Evolutionary conservation across 169 alveolate genomes (phyloP).

Genomic region (Eimeria necatrix): DNA sequence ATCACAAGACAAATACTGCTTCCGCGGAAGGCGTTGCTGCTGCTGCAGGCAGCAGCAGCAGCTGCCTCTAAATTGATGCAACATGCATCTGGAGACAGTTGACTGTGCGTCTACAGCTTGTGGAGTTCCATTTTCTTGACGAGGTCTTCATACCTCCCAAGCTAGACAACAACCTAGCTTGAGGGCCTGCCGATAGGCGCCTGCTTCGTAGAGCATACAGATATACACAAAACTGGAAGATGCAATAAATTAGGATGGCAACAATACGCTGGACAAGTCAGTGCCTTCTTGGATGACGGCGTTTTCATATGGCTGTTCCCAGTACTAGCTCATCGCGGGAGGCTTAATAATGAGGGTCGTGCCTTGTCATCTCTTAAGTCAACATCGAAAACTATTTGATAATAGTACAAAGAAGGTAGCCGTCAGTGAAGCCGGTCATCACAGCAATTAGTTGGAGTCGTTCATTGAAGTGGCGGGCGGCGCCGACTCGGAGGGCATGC

Average conservation of each 20-base stretch:
- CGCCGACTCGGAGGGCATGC: constrained; percentile 45
- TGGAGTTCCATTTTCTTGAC: not conserved
- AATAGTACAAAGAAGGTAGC: not conserved
- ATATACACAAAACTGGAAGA: no score
- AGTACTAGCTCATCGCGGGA: no score
- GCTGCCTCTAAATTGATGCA: constrained; percentile 18
- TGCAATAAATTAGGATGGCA: no score
- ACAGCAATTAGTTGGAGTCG: not conserved
- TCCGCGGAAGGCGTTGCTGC: not conserved
- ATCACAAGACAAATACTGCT: constrained; percentile 11
- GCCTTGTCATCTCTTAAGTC: not conserved
- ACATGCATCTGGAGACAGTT: not conserved
- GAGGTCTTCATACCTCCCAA: not conserved
- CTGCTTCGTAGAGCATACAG: no score
- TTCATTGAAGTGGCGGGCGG: constrained; percentile 33
- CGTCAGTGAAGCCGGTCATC: constrained; percentile 12
- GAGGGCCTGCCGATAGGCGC: no score
- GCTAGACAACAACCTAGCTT: no score
- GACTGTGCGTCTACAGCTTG: not conserved
- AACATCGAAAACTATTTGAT: not conserved
- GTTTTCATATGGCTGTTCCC: no score
- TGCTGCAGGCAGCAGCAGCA: constrained; percentile 2
- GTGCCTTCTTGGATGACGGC: no score
- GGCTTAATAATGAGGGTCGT: not conserved
- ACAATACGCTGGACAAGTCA: no score